Evolutionary conservation across 2,329 filamentous ascomycete genomes (phyloP).

Genomic region (Colletotrichum sp.): DNA sequence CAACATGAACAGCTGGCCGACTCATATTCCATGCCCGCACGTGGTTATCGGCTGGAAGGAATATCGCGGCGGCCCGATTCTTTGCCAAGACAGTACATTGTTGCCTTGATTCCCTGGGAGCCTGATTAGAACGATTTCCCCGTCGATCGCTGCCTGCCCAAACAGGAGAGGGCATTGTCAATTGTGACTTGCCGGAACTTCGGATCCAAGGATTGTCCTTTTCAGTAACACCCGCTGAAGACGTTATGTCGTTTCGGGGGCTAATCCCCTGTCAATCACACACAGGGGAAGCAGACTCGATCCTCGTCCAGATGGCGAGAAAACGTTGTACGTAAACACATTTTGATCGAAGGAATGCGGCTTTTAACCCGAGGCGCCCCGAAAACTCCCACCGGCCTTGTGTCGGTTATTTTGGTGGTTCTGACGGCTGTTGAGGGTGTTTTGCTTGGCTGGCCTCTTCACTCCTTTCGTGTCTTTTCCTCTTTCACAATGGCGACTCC

Average conservation of each 20-base stretch:
- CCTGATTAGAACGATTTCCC: background rate
- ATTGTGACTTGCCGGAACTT: background rate
- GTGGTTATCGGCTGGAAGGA: background rate
- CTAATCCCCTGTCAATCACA: background rate
- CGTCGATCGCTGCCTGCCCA: background rate
- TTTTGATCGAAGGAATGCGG: background rate
- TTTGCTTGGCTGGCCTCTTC: background rate
- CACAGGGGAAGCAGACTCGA: background rate
- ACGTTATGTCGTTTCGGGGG: background rate
- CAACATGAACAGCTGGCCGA: background rate
- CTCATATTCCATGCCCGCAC: background rate
- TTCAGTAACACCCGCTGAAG: background rate
- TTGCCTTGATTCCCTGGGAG: background rate
- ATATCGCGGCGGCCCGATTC: background rate
- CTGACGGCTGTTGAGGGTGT: background rate
- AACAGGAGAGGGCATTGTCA: background rate
- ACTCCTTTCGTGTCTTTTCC: background rate
- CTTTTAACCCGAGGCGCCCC: slow-evolving; percentile 3
- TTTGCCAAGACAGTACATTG: background rate
- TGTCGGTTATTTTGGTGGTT: background rate
- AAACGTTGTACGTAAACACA: background rate
- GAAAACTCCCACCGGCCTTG: background rate
- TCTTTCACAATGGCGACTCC: slow-evolving; percentile 35
- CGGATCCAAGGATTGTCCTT: background rate
- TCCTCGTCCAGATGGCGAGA: background rate